Base-by-base conservation (phyloP, 192 early-diverging fungal genomes). In the Backusella luteola region DNA sequence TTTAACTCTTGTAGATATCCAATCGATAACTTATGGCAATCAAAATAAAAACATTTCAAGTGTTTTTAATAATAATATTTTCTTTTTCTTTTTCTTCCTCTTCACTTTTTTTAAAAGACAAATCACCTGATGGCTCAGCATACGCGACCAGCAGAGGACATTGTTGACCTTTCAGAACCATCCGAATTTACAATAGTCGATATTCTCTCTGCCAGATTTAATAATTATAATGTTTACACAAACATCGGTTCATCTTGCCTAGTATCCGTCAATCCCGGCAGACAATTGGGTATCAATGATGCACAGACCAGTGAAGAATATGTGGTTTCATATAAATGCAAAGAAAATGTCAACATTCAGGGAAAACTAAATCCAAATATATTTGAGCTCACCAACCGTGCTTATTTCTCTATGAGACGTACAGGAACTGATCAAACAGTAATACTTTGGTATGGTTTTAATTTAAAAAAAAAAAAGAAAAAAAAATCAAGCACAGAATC, bases 361-460 rank as follows among this genome's bases (percentile, higher is more conserved):
- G 81, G 76, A 85, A 42, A 72, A 6, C 68, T 89, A 21, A 81
- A 83, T 69, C 93, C 93, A 39, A 90, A 93, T 67, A 81, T 91
- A 17, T 94, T 84, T 73, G 91, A 88, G 52, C 82, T 94, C 8
- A 90, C 90, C 7, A 88, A 90, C 23, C 87, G 84, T 29, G 87
- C 91, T 7, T 95, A 95, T 76, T 85, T 90, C 70, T 90, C 91
- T 67, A 78, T 95, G 79, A 79, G 93, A 77, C 80, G 92, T 63
- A 86, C 89, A 7, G 90, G 90, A 4, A 86, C 91, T 74, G 93
- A 95, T 81, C 93, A 95, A 74, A 77, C 80, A 36, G 80, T 94
- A 23, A 76, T 94, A 12, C 78, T 94, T 70, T 89, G 83, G 90
- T 86, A 85, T 69, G 76, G 71, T 41, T 12, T 32, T 0, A 32